Conservation (phyloP, 768 basidiomycete genomes). For the Trametes meyenii region DNA sequence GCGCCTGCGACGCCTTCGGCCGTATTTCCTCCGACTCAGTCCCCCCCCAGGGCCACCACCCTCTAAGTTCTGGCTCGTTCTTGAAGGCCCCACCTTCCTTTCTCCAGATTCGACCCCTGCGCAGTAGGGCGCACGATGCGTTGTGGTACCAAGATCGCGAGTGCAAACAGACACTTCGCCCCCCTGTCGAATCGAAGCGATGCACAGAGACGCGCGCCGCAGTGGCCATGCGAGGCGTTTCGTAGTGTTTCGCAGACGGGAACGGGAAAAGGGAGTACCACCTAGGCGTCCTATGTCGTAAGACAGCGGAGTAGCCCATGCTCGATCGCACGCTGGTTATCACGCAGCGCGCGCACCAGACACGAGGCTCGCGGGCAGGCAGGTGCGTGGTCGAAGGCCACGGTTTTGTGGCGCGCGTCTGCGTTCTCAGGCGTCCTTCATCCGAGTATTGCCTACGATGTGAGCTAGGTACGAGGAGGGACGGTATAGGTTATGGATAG, state of each 20-base stretch:
- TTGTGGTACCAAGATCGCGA: too few species aligned
- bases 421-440: neutral
- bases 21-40: too few species aligned
- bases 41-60: too few species aligned
- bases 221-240: neutral
- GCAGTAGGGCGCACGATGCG: too few species aligned
- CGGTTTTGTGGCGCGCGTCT: constrained; percentile 1
- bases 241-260: neutral
- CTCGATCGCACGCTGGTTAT: constrained; percentile 17
- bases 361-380: constrained; percentile 13
- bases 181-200: neutral
- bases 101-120: too few species aligned
- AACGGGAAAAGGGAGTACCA: constrained; percentile 4
- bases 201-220: neutral
- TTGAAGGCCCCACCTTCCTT: too few species aligned
- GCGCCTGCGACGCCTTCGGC: too few species aligned
- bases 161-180: neutral
- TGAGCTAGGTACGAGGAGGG: neutral
- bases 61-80: too few species aligned
- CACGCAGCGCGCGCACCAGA: constrained; percentile 21
- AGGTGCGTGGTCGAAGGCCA: constrained; percentile 14
- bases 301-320: neutral
- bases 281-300: neutral
- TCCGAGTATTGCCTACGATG: constrained; percentile 1
- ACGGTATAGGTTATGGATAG: too few species aligned